Evolutionary conservation across 1,284 basidiomycete species (phyloP).

Genomic region (Puccinia polysora): DNA sequence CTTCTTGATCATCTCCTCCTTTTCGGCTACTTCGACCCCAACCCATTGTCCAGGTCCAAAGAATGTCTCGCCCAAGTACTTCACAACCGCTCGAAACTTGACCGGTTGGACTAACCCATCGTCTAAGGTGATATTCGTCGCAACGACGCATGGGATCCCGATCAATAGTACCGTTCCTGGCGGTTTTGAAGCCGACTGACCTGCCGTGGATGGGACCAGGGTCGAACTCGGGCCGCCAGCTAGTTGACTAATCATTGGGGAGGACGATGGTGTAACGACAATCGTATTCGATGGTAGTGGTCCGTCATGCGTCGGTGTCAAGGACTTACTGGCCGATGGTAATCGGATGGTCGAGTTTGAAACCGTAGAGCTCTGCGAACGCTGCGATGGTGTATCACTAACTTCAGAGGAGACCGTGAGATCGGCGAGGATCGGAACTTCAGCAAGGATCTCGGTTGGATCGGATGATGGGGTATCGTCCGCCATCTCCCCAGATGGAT

Average conservation of each 20-base stretch:
- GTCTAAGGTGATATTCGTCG: slow-evolving; percentile 7
- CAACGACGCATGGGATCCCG: slow-evolving; percentile 39
- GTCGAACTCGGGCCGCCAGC: not conserved
- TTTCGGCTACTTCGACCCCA: slow-evolving; percentile 76
- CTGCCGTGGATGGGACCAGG: not conserved
- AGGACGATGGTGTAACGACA: slow-evolving; percentile 28
- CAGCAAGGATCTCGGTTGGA: too few species aligned
- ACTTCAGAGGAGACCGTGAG: not conserved
- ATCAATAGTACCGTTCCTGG: slow-evolving; percentile 27
- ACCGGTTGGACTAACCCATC: slow-evolving; percentile 60
- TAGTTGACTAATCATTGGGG: slow-evolving; percentile 5
- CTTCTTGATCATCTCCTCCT: slow-evolving; percentile 60
- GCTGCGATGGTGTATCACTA: slow-evolving; percentile 16
- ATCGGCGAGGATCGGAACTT: slow-evolving; percentile 10
- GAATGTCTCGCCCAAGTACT: slow-evolving; percentile 77
- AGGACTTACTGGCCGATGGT: not conserved
- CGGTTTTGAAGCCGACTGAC: not conserved
- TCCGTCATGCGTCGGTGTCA: not conserved
- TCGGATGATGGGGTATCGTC: not conserved
- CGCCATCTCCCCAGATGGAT: not conserved
- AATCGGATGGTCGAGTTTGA: slow-evolving; percentile 23
- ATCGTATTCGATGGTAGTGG: not conserved
- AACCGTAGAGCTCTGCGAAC: slow-evolving; percentile 24
- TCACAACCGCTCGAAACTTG: slow-evolving; percentile 75
- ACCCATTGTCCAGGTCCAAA: slow-evolving; percentile 81